Evolutionary conservation across 2,329 filamentous ascomycete species (phyloP), one percentile per base, ranked within the genome.

Genomic region (Apiospora phragmitis): DNA sequence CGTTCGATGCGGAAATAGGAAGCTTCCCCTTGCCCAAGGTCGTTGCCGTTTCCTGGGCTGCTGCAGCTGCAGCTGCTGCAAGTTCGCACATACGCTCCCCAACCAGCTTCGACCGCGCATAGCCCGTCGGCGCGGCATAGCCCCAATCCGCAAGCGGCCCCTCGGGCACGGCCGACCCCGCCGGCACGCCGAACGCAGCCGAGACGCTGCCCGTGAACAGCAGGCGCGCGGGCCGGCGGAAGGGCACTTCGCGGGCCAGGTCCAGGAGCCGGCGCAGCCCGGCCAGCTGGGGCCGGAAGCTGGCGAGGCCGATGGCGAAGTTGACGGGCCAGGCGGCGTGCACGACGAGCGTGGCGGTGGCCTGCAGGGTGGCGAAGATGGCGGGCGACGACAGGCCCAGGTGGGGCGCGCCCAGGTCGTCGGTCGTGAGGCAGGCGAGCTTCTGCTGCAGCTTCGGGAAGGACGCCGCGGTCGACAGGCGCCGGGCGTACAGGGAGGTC

Each of bases 281-380:
- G 14, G 75, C 77, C 72, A 87, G 82, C 72, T 86, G 81, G 11
- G 80, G 76, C 70, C 83, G 81, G 74, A 87, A 85, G 71, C 81
- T 84, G n/a, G 78, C 74, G 0, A 85, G 79, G 0, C 81, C 79
- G 69, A 87, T 79, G 73, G 85, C 85, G 80, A 87, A 87, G 74
- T 87, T 86, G 14, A 87, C 85, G 1, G 84, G 81, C 85, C 85
- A 86, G 1, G 85, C 84, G 45, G 80, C 79, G 77, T 87, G 84
- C 68, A 87, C 81, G 67, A 85, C 79, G 29, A 79, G 73, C 0
- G 84, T 85, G 9, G 84, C 74, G 5, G 79, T 71, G 45, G 70
- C 62, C 3, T 71, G 70, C 4, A 84, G 73, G 12, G 74, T n/a
- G 18, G 71, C 68, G 69, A 79, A 80, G 47, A 74, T 74, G 1